Base-by-base conservation (phyloP, 768 basidiomycete genomes). In the Boletus subcaerulescens region DNA sequence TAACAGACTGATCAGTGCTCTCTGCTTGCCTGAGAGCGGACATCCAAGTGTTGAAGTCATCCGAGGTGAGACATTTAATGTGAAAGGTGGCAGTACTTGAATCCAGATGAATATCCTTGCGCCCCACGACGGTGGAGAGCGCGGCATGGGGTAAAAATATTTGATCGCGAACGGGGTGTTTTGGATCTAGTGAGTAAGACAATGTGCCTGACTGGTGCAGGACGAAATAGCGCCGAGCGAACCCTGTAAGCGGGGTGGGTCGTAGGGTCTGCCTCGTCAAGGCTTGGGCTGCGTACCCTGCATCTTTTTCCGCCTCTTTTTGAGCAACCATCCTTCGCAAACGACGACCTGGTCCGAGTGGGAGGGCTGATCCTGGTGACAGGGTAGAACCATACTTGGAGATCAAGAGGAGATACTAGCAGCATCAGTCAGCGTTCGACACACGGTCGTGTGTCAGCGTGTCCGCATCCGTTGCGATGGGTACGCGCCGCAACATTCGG, bases 231-330 rank as follows among this genome's bases (percentile, higher is more conserved):
- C 90, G 85, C 48, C 89, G 86, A 17, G 91, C 91, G 71, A 90
- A 93, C 11, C 91, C 91, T 92, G 66, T 10, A 41, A 29, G 48
- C 5, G 24, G 1, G 14, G 39, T 56, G 48, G 31, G 41, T 31
- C 24, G 45, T 46, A 14, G 38, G 24, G 48, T 22, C 20, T 50
- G 53, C 4, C 12, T 11, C 4, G 39, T 36, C 20, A 11, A 48
- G 31, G 51, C 33, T 32, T 9, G 35, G 44, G 39, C 38, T 51
- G 52, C 71, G 47, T 61, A 85, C 91, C 91, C 76, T 93, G 91
- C 87, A 92, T 86, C 74, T 83, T 90, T 78, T 90, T 91, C 59
- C 91, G 76, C 61, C 91, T 77, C 73, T 93, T 93, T 76, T 93
- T 93, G 57, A 93, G 76, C 6, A 92, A 73, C 89, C 89, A 93